Conservation (phyloP, 75 land plant species). For the Picea glauca region DNA sequence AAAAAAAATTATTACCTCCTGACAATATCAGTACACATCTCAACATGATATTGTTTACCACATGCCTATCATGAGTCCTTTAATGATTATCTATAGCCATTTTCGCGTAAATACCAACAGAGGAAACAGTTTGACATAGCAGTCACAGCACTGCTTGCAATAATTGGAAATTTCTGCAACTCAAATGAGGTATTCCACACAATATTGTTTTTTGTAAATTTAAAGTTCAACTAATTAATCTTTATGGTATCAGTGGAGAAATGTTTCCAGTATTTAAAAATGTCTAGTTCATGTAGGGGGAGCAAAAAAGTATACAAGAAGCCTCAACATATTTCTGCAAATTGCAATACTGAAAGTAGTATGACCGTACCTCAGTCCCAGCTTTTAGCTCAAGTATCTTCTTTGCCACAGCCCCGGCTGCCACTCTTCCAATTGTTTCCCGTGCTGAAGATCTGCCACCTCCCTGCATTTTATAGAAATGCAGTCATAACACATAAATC, state of each 20-base stretch:
- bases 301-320: neutral
- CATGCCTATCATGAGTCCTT: too few relatives aligned
- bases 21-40: too few relatives aligned
- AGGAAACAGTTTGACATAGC: too few relatives aligned
- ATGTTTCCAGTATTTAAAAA: neutral
- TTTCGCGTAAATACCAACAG: too few relatives aligned
- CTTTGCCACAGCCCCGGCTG: conserved; percentile 96
- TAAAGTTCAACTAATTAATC: neutral
- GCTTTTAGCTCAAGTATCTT: conserved; percentile 64
- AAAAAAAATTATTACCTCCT: too few relatives aligned
- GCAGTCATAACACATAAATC: neutral
- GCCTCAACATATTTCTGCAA: neutral
- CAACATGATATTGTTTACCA: too few relatives aligned
- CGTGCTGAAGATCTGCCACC: conserved; percentile 99
- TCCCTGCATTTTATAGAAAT: conserved; percentile 50
- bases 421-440: conserved; percentile 98
- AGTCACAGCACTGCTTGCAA: neutral
- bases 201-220: neutral
- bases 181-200: neutral
- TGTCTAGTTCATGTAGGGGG: neutral
- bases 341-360: neutral
- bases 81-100: too few relatives aligned
- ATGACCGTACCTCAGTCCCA: conserved; percentile 73
- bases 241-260: neutral
- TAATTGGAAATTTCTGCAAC: neutral